phyloP scores from a whole-genome alignment of 495 filamentous ascomycete species.

The Apiosordaria backusii region DNA sequence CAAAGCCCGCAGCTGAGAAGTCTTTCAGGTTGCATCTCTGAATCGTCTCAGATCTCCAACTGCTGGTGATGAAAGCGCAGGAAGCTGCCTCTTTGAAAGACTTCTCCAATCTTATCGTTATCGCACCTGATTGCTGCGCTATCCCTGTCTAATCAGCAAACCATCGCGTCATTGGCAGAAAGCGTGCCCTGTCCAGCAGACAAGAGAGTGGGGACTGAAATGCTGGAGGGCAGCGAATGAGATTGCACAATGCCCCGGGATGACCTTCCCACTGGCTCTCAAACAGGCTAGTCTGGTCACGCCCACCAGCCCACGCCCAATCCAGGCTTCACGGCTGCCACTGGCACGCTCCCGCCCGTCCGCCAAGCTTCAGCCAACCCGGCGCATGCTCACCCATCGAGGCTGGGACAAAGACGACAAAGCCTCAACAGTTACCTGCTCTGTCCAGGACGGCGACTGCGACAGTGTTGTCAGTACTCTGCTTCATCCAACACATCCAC shows the following conservation, averaged over 20 bases:
- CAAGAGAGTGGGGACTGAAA: neutral
- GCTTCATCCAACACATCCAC: neutral
- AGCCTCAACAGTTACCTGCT: neutral
- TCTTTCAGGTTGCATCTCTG: neutral
- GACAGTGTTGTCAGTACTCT: too few relatives aligned
- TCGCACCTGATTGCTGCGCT: neutral
- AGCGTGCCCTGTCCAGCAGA: conserved; percentile 10
- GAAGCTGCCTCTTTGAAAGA: too few relatives aligned
- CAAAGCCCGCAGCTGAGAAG: neutral
- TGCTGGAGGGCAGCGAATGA: neutral
- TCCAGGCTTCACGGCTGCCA: neutral
- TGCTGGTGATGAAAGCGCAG: too few relatives aligned
- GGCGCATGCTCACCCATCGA: neutral
- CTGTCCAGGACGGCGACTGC: too few relatives aligned
- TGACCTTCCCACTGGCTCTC: neutral
- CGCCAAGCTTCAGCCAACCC: neutral
- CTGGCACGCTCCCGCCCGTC: conserved; percentile 6
- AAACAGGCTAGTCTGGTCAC: conserved; percentile 8
- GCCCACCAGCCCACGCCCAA: neutral
- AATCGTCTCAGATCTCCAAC: neutral
- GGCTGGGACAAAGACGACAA: conserved; percentile 16
- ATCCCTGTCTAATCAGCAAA: neutral
- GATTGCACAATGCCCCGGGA: neutral
- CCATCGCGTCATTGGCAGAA: conserved; percentile 6
- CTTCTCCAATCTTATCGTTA: neutral